Evolutionary conservation across 1,139 yeast genomes (phyloP).

Genomic region (Nakaseomyces glabratus): DNA sequence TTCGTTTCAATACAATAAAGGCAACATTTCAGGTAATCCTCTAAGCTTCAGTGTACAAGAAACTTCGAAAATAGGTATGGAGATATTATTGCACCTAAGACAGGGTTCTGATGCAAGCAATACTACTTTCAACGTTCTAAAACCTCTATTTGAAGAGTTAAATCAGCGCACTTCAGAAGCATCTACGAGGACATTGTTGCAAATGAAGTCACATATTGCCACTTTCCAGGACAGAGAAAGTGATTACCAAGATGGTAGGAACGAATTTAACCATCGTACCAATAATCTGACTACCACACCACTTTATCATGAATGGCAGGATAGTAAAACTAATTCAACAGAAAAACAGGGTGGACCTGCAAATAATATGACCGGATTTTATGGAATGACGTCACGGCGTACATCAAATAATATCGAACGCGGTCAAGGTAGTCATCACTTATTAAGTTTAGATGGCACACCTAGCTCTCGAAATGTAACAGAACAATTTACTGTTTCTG

Average conservation of each 20-base stretch:
- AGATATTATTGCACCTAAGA: constrained; percentile 56
- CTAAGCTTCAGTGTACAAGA: constrained; percentile 48
- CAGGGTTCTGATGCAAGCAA: constrained; percentile 63
- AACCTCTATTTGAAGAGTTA: constrained; percentile 53
- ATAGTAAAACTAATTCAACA: no score
- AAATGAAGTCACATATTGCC: not conserved
- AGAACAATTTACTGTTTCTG: not conserved
- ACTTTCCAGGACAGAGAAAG: constrained; percentile 1
- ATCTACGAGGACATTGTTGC: no score
- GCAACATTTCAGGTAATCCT: constrained; percentile 49
- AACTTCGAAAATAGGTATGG: constrained; percentile 61
- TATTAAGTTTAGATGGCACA: constrained; percentile 3
- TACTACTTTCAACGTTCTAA: constrained; percentile 64
- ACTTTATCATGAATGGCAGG: no score
- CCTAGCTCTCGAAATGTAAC: not conserved
- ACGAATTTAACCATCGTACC: constrained; percentile 4
- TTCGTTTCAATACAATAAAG: constrained; percentile 34
- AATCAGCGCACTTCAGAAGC: constrained; percentile 18
- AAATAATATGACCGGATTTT: not conserved
- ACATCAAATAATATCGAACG: not conserved
- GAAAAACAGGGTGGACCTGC: no score
- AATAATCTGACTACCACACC: no score
- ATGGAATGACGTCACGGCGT: not conserved
- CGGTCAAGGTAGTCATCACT: constrained; percentile 8
- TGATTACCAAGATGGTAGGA: not conserved